These are phyloP conservation scores for Colletotrichum sp. DNA, from an alignment of 2,329 filamentous ascomycete species.

Conservation along the genomic window DNA sequence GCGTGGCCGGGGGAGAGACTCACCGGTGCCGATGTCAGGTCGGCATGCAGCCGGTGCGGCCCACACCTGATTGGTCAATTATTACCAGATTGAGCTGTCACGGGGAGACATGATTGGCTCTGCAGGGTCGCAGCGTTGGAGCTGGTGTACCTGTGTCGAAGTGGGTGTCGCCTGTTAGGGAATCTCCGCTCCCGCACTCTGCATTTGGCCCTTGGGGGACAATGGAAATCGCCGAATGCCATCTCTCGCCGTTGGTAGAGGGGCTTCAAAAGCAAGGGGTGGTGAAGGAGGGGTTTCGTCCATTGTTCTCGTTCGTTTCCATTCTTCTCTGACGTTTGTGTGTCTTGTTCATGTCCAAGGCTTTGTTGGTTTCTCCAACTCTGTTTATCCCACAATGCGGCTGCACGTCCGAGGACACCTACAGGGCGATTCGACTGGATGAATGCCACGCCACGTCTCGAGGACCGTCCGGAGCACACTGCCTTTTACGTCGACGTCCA, in stretches of 20 bases:
- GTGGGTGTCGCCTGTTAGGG: slow-evolving; percentile 7
- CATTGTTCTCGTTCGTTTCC: background rate
- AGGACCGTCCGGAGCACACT: background rate
- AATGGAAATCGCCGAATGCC: background rate
- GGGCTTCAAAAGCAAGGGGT: background rate
- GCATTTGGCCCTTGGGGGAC: background rate
- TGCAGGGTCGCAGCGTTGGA: background rate
- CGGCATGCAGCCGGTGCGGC: background rate
- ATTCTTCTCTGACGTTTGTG: background rate
- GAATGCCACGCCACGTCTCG: background rate
- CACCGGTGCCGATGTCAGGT: background rate
- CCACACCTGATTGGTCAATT: slow-evolving; percentile 17
- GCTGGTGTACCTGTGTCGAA: background rate
- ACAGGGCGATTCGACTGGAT: background rate
- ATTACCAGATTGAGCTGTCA: slow-evolving; percentile 8
- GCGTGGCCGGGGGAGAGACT: background rate
- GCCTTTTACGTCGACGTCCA: background rate
- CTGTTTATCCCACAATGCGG: background rate
- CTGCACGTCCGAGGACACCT: background rate
- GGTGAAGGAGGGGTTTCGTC: background rate
- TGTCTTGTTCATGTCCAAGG: background rate
- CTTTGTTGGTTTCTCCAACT: background rate
- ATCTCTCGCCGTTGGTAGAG: background rate
- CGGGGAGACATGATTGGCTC: slow-evolving; percentile 1
- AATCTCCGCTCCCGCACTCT: slow-evolving; percentile 15